phyloP scores from a whole-genome alignment of 2,329 filamentous ascomycete species.

The Ophiocordyceps camponoti-floridani region DNA sequence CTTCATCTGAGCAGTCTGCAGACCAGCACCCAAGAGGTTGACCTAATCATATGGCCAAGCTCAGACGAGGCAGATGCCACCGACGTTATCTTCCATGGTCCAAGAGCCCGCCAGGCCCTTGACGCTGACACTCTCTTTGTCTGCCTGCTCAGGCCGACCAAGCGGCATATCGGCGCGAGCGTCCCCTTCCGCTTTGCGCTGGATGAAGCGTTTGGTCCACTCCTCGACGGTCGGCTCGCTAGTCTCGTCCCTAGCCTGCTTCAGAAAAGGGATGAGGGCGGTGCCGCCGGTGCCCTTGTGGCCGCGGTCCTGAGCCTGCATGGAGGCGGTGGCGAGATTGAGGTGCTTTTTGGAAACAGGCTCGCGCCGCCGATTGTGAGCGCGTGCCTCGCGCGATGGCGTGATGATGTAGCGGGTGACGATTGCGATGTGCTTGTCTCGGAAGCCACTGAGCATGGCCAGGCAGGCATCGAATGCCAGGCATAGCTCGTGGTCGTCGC shows the following conservation, averaged over 20 bases:
- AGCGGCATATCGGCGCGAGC: slow-evolving; percentile 39
- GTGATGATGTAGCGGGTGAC: slow-evolving; percentile 91
- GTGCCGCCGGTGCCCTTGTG: slow-evolving; percentile 87
- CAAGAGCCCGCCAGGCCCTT: slow-evolving; percentile 66
- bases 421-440: slow-evolving; percentile 91
- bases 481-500: slow-evolving; percentile 45
- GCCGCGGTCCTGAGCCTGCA: slow-evolving; percentile 31
- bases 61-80: slow-evolving; percentile 39
- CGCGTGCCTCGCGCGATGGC: slow-evolving; percentile 60
- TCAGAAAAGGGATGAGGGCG: slow-evolving; percentile 83
- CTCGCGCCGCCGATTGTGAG: slow-evolving; percentile 40
- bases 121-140: slow-evolving; percentile 28
- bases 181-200: slow-evolving; percentile 27
- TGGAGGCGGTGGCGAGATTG: slow-evolving; percentile 46
- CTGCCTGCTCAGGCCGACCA: slow-evolving; percentile 28
- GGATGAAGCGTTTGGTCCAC: slow-evolving; percentile 43
- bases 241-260: slow-evolving; percentile 92
- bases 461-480: slow-evolving; percentile 85
- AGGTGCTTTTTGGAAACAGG: slow-evolving; percentile 23
- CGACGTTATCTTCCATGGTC: slow-evolving; percentile 71
- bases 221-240: slow-evolving; percentile 68
- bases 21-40: no score
- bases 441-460: slow-evolving; percentile 47
- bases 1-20: no score
- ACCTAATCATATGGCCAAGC: neutral